Evolutionary conservation across 192 early-diverging fungal species (phyloP).

Genomic region (Chytriomyces hyalinus): DNA sequence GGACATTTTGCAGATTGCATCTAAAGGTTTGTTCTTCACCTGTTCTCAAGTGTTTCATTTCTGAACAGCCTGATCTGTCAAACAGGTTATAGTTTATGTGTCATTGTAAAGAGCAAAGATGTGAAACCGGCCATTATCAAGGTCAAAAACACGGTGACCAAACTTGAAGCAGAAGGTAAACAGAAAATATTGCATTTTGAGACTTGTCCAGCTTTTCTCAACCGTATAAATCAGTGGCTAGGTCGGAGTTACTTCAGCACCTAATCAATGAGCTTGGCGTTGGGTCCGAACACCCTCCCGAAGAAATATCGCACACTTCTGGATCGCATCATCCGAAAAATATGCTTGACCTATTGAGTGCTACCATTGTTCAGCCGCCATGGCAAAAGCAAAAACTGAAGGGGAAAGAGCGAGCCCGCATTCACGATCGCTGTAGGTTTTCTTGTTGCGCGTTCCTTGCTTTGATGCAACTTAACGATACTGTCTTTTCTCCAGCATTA

Average conservation of each 20-base stretch:
- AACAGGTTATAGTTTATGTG: constrained; percentile 15
- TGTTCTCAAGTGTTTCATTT: not conserved
- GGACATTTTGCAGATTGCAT: constrained; percentile 22
- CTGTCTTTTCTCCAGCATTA: constrained; percentile 17
- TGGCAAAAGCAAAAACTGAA: constrained; percentile 32
- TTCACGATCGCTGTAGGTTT: constrained; percentile 40
- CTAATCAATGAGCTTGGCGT: constrained; percentile 39
- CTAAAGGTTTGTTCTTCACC: constrained; percentile 1
- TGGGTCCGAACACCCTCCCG: constrained; percentile 3
- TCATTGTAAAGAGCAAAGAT: constrained; percentile 45
- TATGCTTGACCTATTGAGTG: not conserved
- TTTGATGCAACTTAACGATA: not conserved
- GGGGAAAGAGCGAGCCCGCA: constrained; percentile 32
- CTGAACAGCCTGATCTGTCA: not conserved
- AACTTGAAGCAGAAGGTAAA: constrained; percentile 47
- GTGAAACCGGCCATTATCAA: constrained; percentile 48
- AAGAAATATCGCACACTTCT: constrained; percentile 12
- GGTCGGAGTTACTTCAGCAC: constrained; percentile 43
- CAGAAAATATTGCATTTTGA: not conserved
- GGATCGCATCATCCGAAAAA: constrained; percentile 29
- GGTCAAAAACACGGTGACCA: constrained; percentile 47
- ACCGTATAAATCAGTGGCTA: constrained; percentile 28
- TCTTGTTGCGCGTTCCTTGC: not conserved
- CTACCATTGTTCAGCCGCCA: constrained; percentile 26
- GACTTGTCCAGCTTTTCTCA: not conserved